A percentile compares a stretch with the other conserved stretches of the same genome.
phyloP scores from a whole-genome alignment of 768 basidiomycete genomes.

The Mycena polygramma region DNA sequence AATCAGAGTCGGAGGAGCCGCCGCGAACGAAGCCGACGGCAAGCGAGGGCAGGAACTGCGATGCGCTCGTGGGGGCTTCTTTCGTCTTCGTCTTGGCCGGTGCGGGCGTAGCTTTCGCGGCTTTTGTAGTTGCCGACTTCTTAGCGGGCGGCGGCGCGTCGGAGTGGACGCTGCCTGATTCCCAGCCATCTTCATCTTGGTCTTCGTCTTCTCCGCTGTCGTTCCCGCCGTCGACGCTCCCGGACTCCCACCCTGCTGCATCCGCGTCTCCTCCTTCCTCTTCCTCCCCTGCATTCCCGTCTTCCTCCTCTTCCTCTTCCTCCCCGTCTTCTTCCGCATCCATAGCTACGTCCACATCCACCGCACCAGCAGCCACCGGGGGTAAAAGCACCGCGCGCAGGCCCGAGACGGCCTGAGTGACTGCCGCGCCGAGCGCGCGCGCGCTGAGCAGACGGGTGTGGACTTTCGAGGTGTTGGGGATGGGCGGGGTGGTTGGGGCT shows the following conservation, averaged over 20 bases:
- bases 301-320: slow-evolving; percentile 37
- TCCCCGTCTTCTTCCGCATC: slow-evolving; percentile 39
- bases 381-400: slow-evolving; percentile 60
- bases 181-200: slow-evolving; percentile 59
- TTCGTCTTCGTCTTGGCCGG: slow-evolving; percentile 36
- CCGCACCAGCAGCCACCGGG: slow-evolving; percentile 4
- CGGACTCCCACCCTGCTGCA: slow-evolving; percentile 38
- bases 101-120: slow-evolving; percentile 25
- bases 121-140: slow-evolving; percentile 48
- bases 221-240: slow-evolving; percentile 38
- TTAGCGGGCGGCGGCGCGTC: slow-evolving; percentile 46
- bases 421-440: slow-evolving; percentile 74
- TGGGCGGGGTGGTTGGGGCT: slow-evolving; percentile 39
- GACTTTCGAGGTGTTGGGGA: slow-evolving; percentile 64
- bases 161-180: slow-evolving; percentile 62
- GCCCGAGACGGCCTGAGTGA: slow-evolving; percentile 64
- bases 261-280: slow-evolving; percentile 26
- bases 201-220: slow-evolving; percentile 45
- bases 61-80: slow-evolving; percentile 45
- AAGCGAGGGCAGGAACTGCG: slow-evolving; percentile 90
- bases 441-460: slow-evolving; percentile 83
- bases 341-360: slow-evolving; percentile 20
- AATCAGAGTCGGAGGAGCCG: slow-evolving; percentile 83
- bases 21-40: slow-evolving; percentile 88
- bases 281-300: slow-evolving; percentile 31